Percentiles rank a stretch among this genome's conserved stretches.
phyloP scores from a whole-genome alignment of 2,329 filamentous ascomycete genomes.

The Nannizziopsis barbatae region DNA sequence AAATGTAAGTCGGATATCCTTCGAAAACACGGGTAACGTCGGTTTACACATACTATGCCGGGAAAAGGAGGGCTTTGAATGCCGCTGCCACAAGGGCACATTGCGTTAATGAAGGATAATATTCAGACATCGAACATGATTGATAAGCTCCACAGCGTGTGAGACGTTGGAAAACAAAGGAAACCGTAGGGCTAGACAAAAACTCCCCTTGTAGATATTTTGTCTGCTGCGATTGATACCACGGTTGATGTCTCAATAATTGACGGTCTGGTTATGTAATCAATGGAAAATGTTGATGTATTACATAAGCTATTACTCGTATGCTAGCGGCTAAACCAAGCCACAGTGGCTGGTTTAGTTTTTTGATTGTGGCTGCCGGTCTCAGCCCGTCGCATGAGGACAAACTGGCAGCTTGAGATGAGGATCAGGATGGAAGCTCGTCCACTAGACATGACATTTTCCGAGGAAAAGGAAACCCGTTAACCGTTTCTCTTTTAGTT shows the following conservation, averaged over 20 bases:
- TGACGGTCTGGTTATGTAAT: no score
- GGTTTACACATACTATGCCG: slow-evolving; percentile 64
- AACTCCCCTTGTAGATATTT: no score
- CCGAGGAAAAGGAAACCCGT: background rate
- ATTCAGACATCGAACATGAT: slow-evolving; percentile 54
- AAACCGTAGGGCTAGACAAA: no score
- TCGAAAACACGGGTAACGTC: slow-evolving; percentile 2
- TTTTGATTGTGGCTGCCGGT: slow-evolving; percentile 9
- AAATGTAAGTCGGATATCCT: background rate
- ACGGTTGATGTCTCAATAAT: no score
- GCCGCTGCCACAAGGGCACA: slow-evolving; percentile 76
- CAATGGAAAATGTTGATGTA: no score
- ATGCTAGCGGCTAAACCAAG: no score
- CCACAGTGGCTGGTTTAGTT: slow-evolving; percentile 6
- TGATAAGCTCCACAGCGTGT: background rate
- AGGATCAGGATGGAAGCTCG: slow-evolving; percentile 4
- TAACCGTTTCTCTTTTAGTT: background rate
- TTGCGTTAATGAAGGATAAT: slow-evolving; percentile 79
- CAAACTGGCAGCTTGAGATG: slow-evolving; percentile 8
- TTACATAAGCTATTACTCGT: no score
- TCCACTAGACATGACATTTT: background rate
- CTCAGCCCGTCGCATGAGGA: background rate
- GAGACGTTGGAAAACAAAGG: background rate
- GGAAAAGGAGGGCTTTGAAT: slow-evolving; percentile 84
- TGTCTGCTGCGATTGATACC: no score